These are phyloP conservation scores for Smallanthus sonchifolius DNA, from an alignment of 129 eudicot species.

Conservation along the genomic window DNA sequence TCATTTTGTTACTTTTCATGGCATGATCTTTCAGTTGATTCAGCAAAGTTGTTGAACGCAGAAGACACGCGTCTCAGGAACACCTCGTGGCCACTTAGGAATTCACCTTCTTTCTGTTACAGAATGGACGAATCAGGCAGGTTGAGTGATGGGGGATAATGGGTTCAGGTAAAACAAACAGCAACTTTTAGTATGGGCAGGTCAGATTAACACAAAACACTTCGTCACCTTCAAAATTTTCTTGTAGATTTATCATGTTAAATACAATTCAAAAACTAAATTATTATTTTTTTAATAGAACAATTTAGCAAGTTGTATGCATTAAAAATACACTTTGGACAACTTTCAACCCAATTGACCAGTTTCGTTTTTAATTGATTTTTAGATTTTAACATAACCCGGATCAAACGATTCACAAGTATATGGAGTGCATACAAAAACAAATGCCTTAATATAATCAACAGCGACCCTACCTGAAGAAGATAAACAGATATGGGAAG, in stretches of 20 bases:
- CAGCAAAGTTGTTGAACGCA: slow-evolving; percentile 78
- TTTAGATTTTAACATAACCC: background rate
- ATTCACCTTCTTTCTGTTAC: slow-evolving; percentile 93
- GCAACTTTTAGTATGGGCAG: background rate
- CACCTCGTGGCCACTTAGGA: slow-evolving; percentile 80
- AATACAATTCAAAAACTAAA: background rate
- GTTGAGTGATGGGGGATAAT: background rate
- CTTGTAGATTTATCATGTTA: background rate
- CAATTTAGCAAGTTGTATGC: background rate
- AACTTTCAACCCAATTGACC: background rate
- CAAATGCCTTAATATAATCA: background rate
- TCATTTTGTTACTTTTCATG: slow-evolving; percentile 59
- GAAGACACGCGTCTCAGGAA: slow-evolving; percentile 69
- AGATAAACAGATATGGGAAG: slow-evolving; percentile 90
- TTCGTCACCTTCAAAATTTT: background rate
- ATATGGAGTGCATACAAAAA: background rate
- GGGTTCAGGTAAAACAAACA: background rate
- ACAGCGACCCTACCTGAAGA: slow-evolving; percentile 67
- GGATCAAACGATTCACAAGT: background rate
- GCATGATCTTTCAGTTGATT: slow-evolving; percentile 89
- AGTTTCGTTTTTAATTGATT: background rate
- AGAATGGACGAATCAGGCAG: background rate
- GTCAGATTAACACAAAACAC: background rate
- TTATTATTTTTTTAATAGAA: background rate
- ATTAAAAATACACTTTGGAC: background rate